Base-by-base conservation (phyloP, 208 protist species). In the Blechomonas ayalai region DNA sequence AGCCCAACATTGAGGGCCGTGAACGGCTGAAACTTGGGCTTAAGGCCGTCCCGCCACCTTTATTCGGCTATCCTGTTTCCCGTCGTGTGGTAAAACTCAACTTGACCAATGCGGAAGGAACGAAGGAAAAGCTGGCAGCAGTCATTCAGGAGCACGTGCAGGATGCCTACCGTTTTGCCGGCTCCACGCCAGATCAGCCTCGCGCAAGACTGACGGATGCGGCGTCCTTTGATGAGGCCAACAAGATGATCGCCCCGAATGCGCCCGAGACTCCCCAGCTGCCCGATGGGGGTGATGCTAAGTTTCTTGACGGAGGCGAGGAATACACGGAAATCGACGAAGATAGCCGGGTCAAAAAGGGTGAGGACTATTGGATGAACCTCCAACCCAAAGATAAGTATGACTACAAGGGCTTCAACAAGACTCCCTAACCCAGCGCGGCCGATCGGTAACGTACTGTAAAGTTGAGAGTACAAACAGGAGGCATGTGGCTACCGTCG, bases 341-440 rank as follows among this genome's bases (percentile, higher is more conserved):
- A 29, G 86, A 94, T 49, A 76, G 32, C 25, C 63, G 86, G 19
- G 63, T 76, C 39, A 94, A 94, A 71, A 91, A 91, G 66, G 86
- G 86, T 44, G 86, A 94, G 54, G 86, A 94, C 39, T 94, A 88
- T 63, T 94, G 86, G 86, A 94, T 91, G 86, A 94, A 94, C 53
- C 59, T 89, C 37, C 64, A 94, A 65, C 86, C 86, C 2, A 69
- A 76, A 29, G 82, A 85, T 45, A 83, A 90, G 59, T 94, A 94
- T 52, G 80, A 94, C 52, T 94, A 82, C 61, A 91, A 91, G 62
- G 79, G 81, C 25, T 61, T 94, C 23, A 89, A 86, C 40, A 91
- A 90, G 49, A 84, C 82, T 15, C 86, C 85, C n/a, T 92, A 67
- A 63, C 16, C n/a, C n/a, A n/a, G n/a, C n/a, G n/a, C n/a, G n/a